Base-by-base conservation (phyloP, 2,329 filamentous ascomycete species). In the Biscogniauxia marginata region DNA sequence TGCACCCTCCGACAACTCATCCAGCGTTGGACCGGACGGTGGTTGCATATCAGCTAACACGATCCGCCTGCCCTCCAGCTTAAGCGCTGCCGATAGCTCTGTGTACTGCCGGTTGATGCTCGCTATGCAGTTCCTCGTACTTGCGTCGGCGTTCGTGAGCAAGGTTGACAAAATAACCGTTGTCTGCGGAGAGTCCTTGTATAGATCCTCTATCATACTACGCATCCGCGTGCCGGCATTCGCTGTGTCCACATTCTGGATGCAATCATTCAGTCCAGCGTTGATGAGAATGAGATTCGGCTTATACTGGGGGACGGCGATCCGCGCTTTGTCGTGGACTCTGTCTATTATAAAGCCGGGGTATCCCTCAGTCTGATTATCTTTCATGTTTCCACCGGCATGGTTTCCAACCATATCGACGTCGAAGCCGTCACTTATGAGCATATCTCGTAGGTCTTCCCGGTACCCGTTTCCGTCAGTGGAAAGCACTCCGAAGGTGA, bases 191-290 rank as follows among this genome's bases (percentile, higher is more conserved):
- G 67, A 70, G 13, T 62, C 56, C 2, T 45, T 39, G 61, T 66
- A 73, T 5, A 75, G 52, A 39, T 67, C 63, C 39, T 72, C 64
- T 25, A 75, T 46, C 34, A 75, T 39, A 25, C 30, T 49, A 9
- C 50, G 57, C 54, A 74, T 61, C 8, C 73, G 67, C 7, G 63
- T 52, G 4, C 67, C 66, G 6, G 67, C 67, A 16, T 60, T 59
- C 7, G 64, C 16, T n/a, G 73, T 53, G 50, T 72, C 64, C 16
- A 67, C 57, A 55, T 70, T 62, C 24, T 68, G 68, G 24, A 67
- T 57, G 59, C 72, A 73, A 59, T 78, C 75, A 57, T 77, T 77
- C 13, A 74, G 73, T 1, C 75, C 75, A 7, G 64, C 70, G 54
- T 77, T 74, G 55, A 77, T 56, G 7, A 74, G 61, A 45, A 76